Evolutionary conservation across 2,329 filamentous ascomycete species (phyloP), one percentile per base, ranked within the genome.

Genomic region (Aschersonia sp.): DNA sequence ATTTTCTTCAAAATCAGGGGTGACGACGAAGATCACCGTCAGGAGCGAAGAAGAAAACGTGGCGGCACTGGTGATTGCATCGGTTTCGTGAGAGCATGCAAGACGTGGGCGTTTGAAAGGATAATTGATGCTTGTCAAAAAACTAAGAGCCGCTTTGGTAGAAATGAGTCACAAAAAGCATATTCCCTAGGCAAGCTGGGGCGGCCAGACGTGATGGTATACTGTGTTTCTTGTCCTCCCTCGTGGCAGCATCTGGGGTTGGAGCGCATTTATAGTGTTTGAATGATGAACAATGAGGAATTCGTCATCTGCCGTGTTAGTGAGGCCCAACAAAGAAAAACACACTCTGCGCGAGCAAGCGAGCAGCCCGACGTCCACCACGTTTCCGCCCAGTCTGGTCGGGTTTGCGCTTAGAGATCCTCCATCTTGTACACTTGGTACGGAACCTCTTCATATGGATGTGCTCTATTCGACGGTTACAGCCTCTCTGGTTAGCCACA

Each of bases 11-110:
- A 95, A 94, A 75, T 83, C 83, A 45, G 92, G 92, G 46, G 88
- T 97, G 30, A 95, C 92, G 49, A 94, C 90, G 59, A 97, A 97
- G 77, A 87, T 98, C 57, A 85, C 83, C 46, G 86, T 90, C 51
- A 78, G 92, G 61, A 85, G 84, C 63, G 92, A 98, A 65, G 92
- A 98, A 67, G 87, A 92, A 62, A 87, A 87, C 48, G 81, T 98
- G 59, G 88, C 92, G 51, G 76, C 81, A 50, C 72, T 94, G 64
- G 79, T 97, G 51, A 77, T 95, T 62, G 85, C 80, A 55, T 88
- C 87, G 57, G 81, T 95, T 62, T 82, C 85, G 63, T 94, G 78
- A 31, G 29, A 31, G 83, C 85, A 63, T 94, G 78, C 75, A 49
- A n/a, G 14, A 31, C 42, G 22, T 54, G 59, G 53, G 48, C 62